phyloP scores from a whole-genome alignment of 2,329 filamentous ascomycete species.

The Coniochaeta sp. region DNA sequence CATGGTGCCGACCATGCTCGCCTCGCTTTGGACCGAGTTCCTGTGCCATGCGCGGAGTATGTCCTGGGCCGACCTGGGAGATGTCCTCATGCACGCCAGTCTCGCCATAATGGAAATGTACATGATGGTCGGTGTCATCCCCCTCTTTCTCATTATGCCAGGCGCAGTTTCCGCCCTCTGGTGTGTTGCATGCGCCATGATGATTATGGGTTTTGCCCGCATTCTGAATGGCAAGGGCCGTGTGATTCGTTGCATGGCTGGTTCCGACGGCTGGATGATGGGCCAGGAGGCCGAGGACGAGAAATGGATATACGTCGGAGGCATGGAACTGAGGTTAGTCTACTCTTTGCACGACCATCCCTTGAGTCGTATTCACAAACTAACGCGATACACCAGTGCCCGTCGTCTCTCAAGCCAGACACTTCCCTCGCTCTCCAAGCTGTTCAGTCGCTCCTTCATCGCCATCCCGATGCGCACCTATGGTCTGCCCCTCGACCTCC shows the following conservation, averaged over 20 bases:
- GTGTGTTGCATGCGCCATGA: conserved; percentile 12
- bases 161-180: conserved; percentile 20
- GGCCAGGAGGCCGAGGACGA: conserved; percentile 20
- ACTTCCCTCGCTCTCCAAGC: conserved; percentile 24
- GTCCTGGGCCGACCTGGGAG: conserved; percentile 13
- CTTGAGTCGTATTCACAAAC: neutral
- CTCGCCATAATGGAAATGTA: conserved; percentile 17
- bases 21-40: conserved; percentile 9
- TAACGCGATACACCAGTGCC: conserved; percentile 13
- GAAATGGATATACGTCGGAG: conserved; percentile 26
- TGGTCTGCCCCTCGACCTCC: conserved; percentile 45
- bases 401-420: conserved; percentile 20
- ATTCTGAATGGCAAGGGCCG: conserved; percentile 19
- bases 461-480: conserved; percentile 43
- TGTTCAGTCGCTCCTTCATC: conserved; percentile 33
- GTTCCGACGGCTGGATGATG: conserved; percentile 18
- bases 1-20: conserved; percentile 14
- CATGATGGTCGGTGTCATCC: conserved; percentile 16
- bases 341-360: neutral
- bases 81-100: conserved; percentile 15
- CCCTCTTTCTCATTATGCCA: conserved; percentile 22
- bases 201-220: conserved; percentile 18
- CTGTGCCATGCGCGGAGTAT: conserved; percentile 10
- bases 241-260: conserved; percentile 12
- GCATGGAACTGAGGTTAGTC: conserved; percentile 23